Percentiles rank a stretch among this genome's conserved stretches.
These are phyloP conservation scores for Colletotrichum sp. DNA, from an alignment of 2,329 filamentous ascomycete genomes.

Conservation along the genomic window DNA sequence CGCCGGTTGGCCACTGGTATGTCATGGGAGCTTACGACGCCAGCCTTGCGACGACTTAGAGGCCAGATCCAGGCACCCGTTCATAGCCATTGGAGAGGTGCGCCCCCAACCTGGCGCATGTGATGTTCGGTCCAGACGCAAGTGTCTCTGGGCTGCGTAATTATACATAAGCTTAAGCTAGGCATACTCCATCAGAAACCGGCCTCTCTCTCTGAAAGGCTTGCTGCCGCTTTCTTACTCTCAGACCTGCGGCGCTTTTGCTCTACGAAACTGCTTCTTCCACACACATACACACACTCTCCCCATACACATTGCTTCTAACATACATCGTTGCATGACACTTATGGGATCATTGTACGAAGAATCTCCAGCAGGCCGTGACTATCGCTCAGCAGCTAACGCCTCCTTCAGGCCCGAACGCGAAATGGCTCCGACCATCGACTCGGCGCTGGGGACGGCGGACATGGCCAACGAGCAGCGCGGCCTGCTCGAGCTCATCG, in stretches of 20 bases:
- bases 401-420: conserved; percentile 13
- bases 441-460: conserved; percentile 52
- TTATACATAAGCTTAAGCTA: conserved; percentile 14
- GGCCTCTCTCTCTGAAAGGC: background rate
- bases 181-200: background rate
- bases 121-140: conserved; percentile 6
- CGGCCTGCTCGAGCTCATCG: conserved; percentile 61
- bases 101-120: conserved; percentile 1
- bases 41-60: conserved; percentile 17
- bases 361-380: conserved; percentile 6
- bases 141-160: conserved; percentile 7
- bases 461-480: conserved; percentile 60
- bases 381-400: conserved; percentile 11
- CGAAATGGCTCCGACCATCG: conserved; percentile 45
- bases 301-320: background rate
- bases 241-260: background rate
- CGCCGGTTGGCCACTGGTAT: background rate
- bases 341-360: conserved; percentile 22
- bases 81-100: background rate
- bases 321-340: background rate
- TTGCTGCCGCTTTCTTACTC: background rate
- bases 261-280: background rate
- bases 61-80: conserved; percentile 19
- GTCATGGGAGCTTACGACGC: conserved; percentile 18
- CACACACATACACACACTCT: background rate